Evolutionary conservation across 2,329 filamentous ascomycete species (phyloP).

Genomic region (Gyromitra esculenta): DNA sequence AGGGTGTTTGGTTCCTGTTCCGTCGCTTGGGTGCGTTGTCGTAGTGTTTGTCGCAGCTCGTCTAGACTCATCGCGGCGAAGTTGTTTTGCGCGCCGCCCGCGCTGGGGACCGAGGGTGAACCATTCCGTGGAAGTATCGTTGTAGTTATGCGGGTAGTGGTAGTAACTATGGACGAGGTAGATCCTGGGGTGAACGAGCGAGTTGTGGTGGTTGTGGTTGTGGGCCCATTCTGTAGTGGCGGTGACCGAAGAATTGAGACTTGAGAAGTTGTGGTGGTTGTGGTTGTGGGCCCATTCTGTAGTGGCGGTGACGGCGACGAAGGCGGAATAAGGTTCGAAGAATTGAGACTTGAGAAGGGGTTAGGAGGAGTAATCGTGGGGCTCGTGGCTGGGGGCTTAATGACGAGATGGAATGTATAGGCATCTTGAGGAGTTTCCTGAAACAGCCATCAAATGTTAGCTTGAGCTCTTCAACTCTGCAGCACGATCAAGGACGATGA

Average conservation of each 20-base stretch:
- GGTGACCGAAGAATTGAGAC: constrained; percentile 8
- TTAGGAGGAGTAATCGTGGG: constrained; percentile 28
- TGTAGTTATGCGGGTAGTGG: constrained; percentile 40
- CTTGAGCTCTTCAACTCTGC: background rate
- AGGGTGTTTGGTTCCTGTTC: constrained; percentile 22
- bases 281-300: constrained; percentile 2
- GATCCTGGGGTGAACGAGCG: constrained; percentile 30
- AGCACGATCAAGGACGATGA: background rate
- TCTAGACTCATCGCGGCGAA: constrained; percentile 36
- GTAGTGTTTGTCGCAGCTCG: constrained; percentile 39
- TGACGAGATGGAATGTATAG: constrained; percentile 53
- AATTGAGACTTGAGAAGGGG: constrained; percentile 25
- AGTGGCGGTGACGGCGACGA: constrained; percentile 6
- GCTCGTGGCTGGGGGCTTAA: constrained; percentile 43
- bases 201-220: constrained; percentile 33
- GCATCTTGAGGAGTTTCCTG: constrained; percentile 47
- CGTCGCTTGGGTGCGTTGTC: constrained; percentile 33
- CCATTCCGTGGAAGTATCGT: constrained; percentile 29
- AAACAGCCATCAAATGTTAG: constrained; percentile 7
- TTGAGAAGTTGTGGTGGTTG: constrained; percentile 38
- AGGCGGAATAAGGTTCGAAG: constrained; percentile 3
- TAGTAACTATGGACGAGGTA: constrained; percentile 41
- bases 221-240: constrained; percentile 2
- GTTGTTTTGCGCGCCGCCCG: constrained; percentile 17
- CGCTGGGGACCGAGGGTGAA: background rate